Evolutionary conservation across 768 basidiomycete genomes (phyloP).

Genomic region (Mycena sanguinolenta): DNA sequence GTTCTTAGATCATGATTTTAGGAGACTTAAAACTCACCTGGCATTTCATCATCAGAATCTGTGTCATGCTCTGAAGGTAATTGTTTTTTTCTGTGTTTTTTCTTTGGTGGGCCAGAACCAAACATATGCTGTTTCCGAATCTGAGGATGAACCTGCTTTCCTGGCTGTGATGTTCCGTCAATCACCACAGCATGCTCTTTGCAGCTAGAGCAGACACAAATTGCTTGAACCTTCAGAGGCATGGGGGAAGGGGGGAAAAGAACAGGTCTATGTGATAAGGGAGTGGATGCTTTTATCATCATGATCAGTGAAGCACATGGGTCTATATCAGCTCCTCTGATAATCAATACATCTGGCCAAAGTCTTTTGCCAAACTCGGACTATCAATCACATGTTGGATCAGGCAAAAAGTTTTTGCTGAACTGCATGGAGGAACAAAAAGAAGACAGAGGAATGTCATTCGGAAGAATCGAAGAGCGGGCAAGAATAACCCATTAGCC

Average conservation of each 20-base stretch:
- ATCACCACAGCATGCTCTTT: background rate
- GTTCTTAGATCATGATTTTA: too few species aligned
- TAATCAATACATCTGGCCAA: too few species aligned
- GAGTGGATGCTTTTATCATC: background rate
- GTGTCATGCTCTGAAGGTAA: background rate
- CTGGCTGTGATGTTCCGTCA: background rate
- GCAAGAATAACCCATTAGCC: too few species aligned
- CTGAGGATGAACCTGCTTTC: background rate
- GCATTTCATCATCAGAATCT: background rate
- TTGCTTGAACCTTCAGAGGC: background rate
- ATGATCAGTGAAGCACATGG: too few species aligned
- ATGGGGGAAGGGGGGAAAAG: background rate
- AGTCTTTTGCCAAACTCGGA: too few species aligned
- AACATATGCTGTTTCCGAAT: background rate
- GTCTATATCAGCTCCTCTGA: too few species aligned
- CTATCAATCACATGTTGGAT: too few species aligned
- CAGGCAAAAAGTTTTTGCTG: too few species aligned
- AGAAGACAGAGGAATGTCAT: too few species aligned
- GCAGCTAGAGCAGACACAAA: constrained; percentile 2
- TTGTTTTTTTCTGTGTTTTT: background rate
- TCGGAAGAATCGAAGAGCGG: too few species aligned
- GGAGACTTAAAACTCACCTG: background rate
- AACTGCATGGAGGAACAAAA: too few species aligned
- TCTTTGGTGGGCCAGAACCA: background rate
- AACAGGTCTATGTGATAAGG: background rate